phyloP scores from a whole-genome alignment of 2,329 filamentous ascomycete genomes.

The Lomentospora prolificans region DNA sequence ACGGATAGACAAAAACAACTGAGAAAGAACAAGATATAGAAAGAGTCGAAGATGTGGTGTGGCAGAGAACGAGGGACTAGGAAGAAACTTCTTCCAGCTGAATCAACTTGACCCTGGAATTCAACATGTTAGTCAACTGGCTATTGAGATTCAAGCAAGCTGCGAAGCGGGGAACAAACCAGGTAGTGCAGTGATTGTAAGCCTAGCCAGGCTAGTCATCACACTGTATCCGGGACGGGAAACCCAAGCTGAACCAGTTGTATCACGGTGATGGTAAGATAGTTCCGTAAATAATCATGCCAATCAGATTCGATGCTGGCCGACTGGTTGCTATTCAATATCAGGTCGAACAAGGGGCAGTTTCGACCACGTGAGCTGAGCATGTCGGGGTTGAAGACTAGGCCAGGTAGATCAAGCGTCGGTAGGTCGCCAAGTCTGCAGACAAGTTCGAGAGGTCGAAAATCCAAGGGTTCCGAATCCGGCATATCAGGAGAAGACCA shows the following conservation, averaged over 20 bases:
- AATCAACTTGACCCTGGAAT: conserved; percentile 47
- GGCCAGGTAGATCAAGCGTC: too few species aligned
- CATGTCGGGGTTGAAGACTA: too few species aligned
- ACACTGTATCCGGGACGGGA: background rate
- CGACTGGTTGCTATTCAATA: too few species aligned
- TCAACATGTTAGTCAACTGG: conserved; percentile 16
- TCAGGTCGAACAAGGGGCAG: too few species aligned
- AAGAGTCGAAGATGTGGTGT: conserved; percentile 16
- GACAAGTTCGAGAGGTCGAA: background rate
- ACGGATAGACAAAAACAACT: conserved; percentile 16
- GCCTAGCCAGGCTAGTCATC: background rate
- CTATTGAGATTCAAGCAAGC: conserved; percentile 12
- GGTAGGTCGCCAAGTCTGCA: too few species aligned
- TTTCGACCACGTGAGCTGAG: too few species aligned
- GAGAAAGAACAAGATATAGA: conserved; percentile 22
- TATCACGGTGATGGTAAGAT: background rate
- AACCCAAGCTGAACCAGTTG: background rate
- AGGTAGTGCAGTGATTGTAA: conserved; percentile 8
- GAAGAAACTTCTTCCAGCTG: conserved; percentile 20
- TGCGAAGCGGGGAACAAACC: conserved; percentile 17
- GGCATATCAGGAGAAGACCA: background rate
- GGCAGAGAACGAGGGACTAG: conserved; percentile 13
- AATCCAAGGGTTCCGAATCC: background rate
- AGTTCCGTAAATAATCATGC: background rate
- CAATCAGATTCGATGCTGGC: too few species aligned